Conservation (phyloP, 169 alveolate genomes). For the Plasmodium inui region DNA sequence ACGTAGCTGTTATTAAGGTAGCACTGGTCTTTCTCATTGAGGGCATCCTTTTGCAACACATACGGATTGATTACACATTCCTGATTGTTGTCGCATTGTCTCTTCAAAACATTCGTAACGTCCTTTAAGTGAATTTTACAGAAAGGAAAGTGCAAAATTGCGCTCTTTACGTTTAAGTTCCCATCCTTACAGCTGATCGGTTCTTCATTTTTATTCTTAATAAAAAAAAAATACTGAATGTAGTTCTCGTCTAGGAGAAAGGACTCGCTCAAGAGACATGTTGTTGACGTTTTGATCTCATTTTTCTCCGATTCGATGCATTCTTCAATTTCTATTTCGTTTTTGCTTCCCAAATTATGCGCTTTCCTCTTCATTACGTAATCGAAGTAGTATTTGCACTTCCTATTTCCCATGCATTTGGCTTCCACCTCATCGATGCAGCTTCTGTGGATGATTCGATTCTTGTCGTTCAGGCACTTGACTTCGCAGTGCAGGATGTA, state of each 20-base stretch:
- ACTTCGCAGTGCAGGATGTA: conserved; percentile 56
- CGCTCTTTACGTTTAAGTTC: conserved; percentile 9
- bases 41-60: neutral
- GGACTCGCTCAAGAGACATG: conserved; percentile 18
- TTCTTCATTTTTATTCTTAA: conserved; percentile 51
- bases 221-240: conserved; percentile 23
- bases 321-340: conserved; percentile 20
- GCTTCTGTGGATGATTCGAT: conserved; percentile 11
- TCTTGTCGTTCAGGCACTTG: conserved; percentile 13
- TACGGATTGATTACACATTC: conserved; percentile 38
- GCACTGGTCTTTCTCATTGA: conserved; percentile 15
- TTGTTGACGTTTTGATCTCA: conserved; percentile 22
- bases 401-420: conserved; percentile 11
- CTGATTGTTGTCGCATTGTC: conserved; percentile 9
- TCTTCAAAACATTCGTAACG: conserved; percentile 8
- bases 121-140: conserved; percentile 13
- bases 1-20: conserved; percentile 27
- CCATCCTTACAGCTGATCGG: conserved; percentile 28
- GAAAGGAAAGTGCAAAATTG: conserved; percentile 29
- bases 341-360: neutral
- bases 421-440: conserved; percentile 27
- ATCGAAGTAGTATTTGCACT: conserved; percentile 37
- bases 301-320: conserved; percentile 45
- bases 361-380: neutral
- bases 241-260: conserved; percentile 15